Evolutionary conservation across 2,329 filamentous ascomycete genomes (phyloP), one percentile per base, ranked within the genome.

Genomic region (Pyrenochaeta sp.): DNA sequence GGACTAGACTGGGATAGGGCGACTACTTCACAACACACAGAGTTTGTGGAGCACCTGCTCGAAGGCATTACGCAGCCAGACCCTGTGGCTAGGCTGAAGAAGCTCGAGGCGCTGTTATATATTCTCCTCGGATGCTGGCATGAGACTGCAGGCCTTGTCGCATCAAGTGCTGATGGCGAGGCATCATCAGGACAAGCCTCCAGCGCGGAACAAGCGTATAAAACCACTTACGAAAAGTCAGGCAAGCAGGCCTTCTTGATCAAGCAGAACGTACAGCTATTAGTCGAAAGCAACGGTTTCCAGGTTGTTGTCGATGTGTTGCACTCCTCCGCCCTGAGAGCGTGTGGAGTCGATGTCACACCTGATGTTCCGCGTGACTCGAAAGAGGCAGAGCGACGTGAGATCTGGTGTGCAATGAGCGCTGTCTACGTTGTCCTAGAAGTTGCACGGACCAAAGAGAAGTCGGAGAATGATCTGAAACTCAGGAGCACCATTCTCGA

Each of bases 1-100:
- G 78, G 81, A 32, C 73, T 80, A 42, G 81, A 86, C 36, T 97
- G 93, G 92, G 82, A 88, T 52, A 85, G 88, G 40, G 86, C 86
- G 4, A 83, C 85, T 24, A 78, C 85, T 27, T 84, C 87, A 58
- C 81, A 82, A 50, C 82, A 85, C 58, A 76, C 79, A 56, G 78
- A 79, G 37, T 92, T 92, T 72, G 79, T 91, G 36, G 76, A 81
- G 58, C 79, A 72, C 43, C 58, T 79, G 53, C 54, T 82, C 13
- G 62, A 68, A 28, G 70, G 62, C 2, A 59, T 82, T 36, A 62
- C 57, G 49, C 64, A 72, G 32, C 44, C 56, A 9, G 74, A 79
- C 8, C 65, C 68, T n/a, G 64, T 67, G 0, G 54, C 62, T 28
- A 64, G 74, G 54, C 59, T 79, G 48, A 76, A 75, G 56, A 66